Conservation (phyloP, 73 alveolate species). For the Paramecium pentaurelia region DNA sequence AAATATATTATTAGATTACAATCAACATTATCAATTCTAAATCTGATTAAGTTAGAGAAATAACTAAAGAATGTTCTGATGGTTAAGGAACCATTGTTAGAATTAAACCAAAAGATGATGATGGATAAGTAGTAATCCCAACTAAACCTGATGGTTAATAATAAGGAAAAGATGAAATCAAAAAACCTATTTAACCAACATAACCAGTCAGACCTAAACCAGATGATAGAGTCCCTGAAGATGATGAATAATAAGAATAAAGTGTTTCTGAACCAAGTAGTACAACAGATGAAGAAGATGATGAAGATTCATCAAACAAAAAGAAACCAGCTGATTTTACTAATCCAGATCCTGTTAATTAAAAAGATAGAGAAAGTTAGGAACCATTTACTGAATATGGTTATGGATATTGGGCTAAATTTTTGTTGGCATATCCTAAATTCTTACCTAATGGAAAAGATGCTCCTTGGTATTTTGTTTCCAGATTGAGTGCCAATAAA, state of each 20-base stretch:
- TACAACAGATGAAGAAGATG: conserved; percentile 43
- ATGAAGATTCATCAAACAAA: neutral
- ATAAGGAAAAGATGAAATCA: neutral
- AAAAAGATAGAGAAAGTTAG: neutral
- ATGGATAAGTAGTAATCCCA: neutral
- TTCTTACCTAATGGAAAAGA: neutral
- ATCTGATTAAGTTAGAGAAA: neutral
- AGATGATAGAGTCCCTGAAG: neutral
- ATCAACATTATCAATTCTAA: neutral
- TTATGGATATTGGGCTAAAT: conserved; percentile 28
- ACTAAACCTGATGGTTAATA: neutral
- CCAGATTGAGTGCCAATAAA: neutral
- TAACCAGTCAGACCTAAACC: conserved; percentile 16
- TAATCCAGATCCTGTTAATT: neutral
- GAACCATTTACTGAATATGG: conserved; percentile 19
- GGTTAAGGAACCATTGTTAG: neutral
- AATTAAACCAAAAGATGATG: neutral
- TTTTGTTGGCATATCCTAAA: neutral
- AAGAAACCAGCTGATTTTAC: conserved; percentile 30
- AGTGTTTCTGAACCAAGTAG: conserved; percentile 32
- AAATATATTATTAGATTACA: neutral
- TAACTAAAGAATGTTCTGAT: neutral
- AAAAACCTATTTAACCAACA: neutral
- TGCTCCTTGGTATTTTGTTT: conserved; percentile 35
- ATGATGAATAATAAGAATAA: neutral